Conservation (phyloP, 2,329 filamentous ascomycete genomes). For the Drechslera avenae region DNA sequence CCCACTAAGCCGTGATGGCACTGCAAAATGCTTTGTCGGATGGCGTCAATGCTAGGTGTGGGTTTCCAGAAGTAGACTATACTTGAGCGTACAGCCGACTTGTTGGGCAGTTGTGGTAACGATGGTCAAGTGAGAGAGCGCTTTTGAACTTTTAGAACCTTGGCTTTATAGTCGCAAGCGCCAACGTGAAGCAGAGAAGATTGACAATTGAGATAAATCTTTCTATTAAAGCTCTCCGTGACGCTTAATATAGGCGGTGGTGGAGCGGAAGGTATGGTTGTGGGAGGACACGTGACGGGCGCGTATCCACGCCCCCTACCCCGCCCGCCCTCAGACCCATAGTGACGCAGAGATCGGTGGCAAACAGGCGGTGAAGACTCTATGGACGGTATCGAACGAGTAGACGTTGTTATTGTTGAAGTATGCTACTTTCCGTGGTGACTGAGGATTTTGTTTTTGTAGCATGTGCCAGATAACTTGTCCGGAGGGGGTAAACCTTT, state of each 20-base stretch:
- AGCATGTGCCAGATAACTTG: background rate
- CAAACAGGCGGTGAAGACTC: conserved; percentile 1
- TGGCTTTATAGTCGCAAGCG: background rate
- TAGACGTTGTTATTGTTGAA: too few relatives aligned
- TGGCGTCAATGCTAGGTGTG: background rate
- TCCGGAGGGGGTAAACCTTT: too few relatives aligned
- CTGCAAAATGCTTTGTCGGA: background rate
- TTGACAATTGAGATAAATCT: background rate
- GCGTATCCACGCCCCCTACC: background rate
- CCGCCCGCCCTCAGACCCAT: background rate
- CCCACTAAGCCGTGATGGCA: background rate
- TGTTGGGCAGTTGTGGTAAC: background rate
- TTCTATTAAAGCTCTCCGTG: background rate
- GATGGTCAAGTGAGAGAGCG: conserved; percentile 12
- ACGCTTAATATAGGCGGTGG: conserved; percentile 4
- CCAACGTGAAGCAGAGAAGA: background rate
- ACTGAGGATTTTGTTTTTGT: too few relatives aligned
- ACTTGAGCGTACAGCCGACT: background rate
- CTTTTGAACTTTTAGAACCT: background rate
- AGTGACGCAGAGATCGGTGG: background rate
- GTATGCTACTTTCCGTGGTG: too few relatives aligned
- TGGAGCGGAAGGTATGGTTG: background rate
- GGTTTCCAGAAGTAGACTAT: background rate
- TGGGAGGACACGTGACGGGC: background rate
- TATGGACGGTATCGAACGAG: too few relatives aligned